A percentile compares a stretch with the other conserved stretches of the same genome.
phyloP scores from a whole-genome alignment of 192 early-diverging fungal genomes.

The Entomortierella parvispora region DNA sequence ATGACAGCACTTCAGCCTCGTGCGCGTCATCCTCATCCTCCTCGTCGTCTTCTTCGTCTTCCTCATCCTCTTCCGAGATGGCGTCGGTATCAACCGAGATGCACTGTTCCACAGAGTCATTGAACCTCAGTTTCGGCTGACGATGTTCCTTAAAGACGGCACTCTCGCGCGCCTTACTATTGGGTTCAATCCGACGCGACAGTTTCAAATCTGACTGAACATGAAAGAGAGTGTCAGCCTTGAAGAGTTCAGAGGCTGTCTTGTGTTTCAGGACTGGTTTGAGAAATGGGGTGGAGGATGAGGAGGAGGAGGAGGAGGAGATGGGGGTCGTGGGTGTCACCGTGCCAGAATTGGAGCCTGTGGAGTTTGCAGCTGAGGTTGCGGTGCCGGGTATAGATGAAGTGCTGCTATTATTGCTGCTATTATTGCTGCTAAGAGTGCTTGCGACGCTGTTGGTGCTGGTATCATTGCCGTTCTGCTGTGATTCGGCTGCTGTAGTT shows the following conservation, averaged over 20 bases:
- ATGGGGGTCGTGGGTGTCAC: too few species aligned
- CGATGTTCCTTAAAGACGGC: slow-evolving; percentile 57
- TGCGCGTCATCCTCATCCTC: slow-evolving; percentile 18
- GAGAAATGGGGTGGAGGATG: slow-evolving; percentile 2
- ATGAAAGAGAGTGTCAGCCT: slow-evolving; percentile 41
- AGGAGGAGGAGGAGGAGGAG: not conserved
- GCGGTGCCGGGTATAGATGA: slow-evolving; percentile 16
- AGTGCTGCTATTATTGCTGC: not conserved
- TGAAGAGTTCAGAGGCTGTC: slow-evolving; percentile 59
- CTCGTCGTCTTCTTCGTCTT: slow-evolving; percentile 51
- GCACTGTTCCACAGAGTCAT: slow-evolving; percentile 67
- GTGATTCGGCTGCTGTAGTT: too few species aligned
- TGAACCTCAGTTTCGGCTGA: slow-evolving; percentile 64
- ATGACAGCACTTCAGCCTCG: not conserved
- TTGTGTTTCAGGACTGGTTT: slow-evolving; percentile 69
- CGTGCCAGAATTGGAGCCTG: too few species aligned
- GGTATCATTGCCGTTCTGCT: not conserved
- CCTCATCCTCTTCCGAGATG: slow-evolving; percentile 50
- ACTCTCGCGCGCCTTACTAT: slow-evolving; percentile 33
- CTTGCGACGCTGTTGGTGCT: not conserved
- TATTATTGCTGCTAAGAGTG: too few species aligned
- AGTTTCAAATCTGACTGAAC: slow-evolving; percentile 48
- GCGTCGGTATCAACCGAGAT: slow-evolving; percentile 56
- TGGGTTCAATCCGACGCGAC: slow-evolving; percentile 17
- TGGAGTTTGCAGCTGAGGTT: too few species aligned